A percentile compares a stretch with the other conserved stretches of the same genome.
Conservation (phyloP, 2,329 filamentous ascomycete genomes). For the Trichoderma sp. region DNA sequence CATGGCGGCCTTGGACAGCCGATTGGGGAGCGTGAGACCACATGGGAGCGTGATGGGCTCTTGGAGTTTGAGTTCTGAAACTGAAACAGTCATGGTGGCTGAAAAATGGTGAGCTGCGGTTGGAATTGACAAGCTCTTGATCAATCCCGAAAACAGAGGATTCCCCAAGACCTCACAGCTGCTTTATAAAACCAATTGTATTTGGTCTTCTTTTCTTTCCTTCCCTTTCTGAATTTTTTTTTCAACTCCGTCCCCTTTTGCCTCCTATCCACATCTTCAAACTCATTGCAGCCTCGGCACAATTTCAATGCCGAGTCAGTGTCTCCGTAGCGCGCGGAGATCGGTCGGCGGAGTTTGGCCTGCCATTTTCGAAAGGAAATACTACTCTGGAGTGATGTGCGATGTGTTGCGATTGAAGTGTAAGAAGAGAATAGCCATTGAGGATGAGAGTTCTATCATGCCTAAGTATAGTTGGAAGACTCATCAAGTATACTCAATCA, state of each 20-base stretch:
- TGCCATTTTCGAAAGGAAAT: neutral
- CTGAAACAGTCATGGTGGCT: neutral
- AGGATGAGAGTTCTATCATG: neutral
- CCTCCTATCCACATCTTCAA: neutral
- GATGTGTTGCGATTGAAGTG: neutral
- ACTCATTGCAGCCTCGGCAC: neutral
- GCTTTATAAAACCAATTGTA: neutral
- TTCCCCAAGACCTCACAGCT: too few species aligned
- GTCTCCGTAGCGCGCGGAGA: constrained; percentile 1
- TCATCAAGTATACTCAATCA: neutral
- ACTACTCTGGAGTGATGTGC: neutral
- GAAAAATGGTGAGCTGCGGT: neutral
- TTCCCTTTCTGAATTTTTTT: neutral
- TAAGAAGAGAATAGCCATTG: neutral
- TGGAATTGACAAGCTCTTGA: neutral
- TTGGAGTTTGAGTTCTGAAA: neutral
- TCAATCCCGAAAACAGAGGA: neutral
- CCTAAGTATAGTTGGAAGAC: neutral
- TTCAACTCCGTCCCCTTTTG: neutral
- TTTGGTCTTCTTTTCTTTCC: neutral
- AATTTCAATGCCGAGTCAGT: neutral
- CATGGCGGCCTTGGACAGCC: constrained; percentile 55
- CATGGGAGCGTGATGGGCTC: constrained; percentile 53
- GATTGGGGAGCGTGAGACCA: constrained; percentile 57
- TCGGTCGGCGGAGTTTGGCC: neutral